Base-by-base conservation (phyloP, 1,139 yeast species). In the Blastobotrys indianensis region DNA sequence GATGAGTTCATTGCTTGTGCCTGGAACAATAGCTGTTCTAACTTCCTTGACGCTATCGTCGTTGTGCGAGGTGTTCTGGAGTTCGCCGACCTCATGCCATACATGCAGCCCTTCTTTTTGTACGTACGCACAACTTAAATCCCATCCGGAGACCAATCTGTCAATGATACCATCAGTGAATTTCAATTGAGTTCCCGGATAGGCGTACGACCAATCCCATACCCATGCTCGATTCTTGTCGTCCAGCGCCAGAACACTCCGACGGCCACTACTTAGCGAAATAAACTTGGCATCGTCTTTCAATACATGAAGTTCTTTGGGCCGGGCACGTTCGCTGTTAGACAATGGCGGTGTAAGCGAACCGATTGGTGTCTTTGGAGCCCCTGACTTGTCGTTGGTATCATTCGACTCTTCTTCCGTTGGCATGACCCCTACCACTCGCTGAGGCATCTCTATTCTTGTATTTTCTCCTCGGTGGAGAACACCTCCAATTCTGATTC, bases 61-160 rank as follows among this genome's bases (percentile, higher is more conserved):
- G 6, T 35, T 33, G 20, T 37, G 25, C 8, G 36, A 41, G n/a
- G 38, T 31, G 12, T 44, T 43, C 44, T 54, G 58, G 12, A 51
- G 37, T 9, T 55, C 51, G 1, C 46, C 38, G 46, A 86, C 67
- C 2, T 68, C 57, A 40, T 67, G 73, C 92, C 92, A 84, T 12
- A 78, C 72, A 0, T 79, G 70, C 35, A 85, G 61, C 0, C 90
- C 90, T 34, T 75, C 64, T 4, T 67, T 68, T 20, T 68, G 68
- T 2, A 80, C 65, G 42, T 72, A 70, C 29, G 78, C 77, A 30
- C 79, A 77, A 43, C 79, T 76, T 16, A 75, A 65, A 48, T 76
- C 73, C 94, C 94, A 85, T 0, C 94, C 94, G 25, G 87, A 82
- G 16, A 72, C 70, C 9, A 81, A 73, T 55, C 75, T 78, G 37